Evolutionary conservation across 495 filamentous ascomycete species (phyloP), one percentile per base, ranked within the genome.

Genomic region (Friedmanniomyces simplex): DNA sequence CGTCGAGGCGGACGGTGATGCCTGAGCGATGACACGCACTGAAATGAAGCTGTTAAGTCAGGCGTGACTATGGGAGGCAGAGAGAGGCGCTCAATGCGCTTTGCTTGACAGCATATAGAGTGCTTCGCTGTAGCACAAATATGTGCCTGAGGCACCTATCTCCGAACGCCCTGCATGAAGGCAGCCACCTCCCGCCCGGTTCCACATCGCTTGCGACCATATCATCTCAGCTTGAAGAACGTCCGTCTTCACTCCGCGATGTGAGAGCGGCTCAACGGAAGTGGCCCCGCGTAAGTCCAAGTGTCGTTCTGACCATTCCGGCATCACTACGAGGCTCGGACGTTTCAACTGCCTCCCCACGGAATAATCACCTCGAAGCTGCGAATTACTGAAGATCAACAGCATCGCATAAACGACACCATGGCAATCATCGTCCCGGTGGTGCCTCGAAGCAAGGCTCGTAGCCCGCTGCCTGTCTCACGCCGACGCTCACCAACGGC

Each of bases 1-100:
- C n/a, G 65, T 64, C 51, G 58, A 62, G 4, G 42, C 21, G 13
- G 51, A 49, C 30, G 42, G 43, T 37, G 42, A 56, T 7, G 32
- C 20, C 20, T 49, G 20, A 28, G 12, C 24, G 7, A 43, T n/a
- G 16, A 5, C 20, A 3, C 5, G 5, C 14, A 43, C 16, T 43
- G 41, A 10, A n/a, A n/a, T n/a, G n/a, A n/a, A n/a, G n/a, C n/a
- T 10, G 28, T 10, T 32, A 3, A 32, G 28, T 32, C 28, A 4
- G 28, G 28, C 28, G 10, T 32, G 28, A 4, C 3, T 32, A 10
- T 10, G 28, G 10, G 28, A 32, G 28, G 28, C 28, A 32, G 3
- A 32, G 28, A 32, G 10, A 10, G 4, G 28, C n/a, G n/a, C n/a
- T 32, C 10, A 32, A 10, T 32, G 28, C 28, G 28, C 28, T 32